Conservation (phyloP, 2,329 filamentous ascomycete genomes). For the Alternaria longipes region DNA sequence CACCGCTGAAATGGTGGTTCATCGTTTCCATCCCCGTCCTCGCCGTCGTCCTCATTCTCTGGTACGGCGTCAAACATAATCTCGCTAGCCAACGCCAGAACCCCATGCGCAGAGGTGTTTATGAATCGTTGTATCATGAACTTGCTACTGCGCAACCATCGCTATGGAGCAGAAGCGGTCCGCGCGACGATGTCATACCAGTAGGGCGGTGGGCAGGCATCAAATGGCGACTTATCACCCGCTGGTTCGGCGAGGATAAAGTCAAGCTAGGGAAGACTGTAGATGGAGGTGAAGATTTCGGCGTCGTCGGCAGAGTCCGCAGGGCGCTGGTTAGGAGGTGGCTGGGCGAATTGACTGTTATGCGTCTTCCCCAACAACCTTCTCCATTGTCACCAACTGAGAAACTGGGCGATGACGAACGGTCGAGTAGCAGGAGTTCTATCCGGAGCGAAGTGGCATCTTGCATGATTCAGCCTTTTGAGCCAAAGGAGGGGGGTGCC, state of each 20-base stretch:
- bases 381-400: neutral
- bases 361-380: conserved; percentile 18
- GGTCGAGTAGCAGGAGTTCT: neutral
- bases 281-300: conserved; percentile 51
- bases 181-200: conserved; percentile 54
- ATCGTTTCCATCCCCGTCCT: conserved; percentile 58
- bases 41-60: conserved; percentile 56
- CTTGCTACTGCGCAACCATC: conserved; percentile 57
- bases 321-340: conserved; percentile 52
- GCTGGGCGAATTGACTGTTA: conserved; percentile 49
- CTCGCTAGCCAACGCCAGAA: conserved; percentile 55
- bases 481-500: conserved; percentile 37
- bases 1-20: conserved; percentile 53
- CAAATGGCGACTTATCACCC: conserved; percentile 60
- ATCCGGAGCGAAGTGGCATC: neutral
- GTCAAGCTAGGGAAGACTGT: conserved; percentile 49
- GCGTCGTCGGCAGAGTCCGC: conserved; percentile 51
- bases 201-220: conserved; percentile 49
- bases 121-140: conserved; percentile 61
- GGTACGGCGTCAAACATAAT: conserved; percentile 60
- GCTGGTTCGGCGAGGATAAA: conserved; percentile 57
- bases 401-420: too few species aligned
- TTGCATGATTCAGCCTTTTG: neutral
- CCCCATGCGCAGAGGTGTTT: conserved; percentile 59
- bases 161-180: conserved; percentile 61